phyloP scores from a whole-genome alignment of 2,329 filamentous ascomycete genomes.

The Akanthomyces uredinophilus region DNA sequence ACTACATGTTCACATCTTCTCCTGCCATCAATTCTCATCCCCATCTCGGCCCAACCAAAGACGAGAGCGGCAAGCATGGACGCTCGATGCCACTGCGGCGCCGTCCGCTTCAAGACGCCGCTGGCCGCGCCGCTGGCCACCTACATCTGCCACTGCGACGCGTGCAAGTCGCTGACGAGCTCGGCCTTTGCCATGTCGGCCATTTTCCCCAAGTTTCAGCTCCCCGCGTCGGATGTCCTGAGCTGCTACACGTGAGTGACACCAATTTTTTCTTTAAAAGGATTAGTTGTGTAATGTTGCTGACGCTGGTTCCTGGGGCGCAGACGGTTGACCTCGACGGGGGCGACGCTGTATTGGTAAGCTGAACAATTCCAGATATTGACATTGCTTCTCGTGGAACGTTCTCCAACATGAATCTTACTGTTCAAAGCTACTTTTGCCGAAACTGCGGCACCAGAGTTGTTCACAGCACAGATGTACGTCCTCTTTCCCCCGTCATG shows the following conservation, averaged over 20 bases:
- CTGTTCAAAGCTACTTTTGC: constrained; percentile 52
- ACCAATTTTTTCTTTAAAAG: too few relatives aligned
- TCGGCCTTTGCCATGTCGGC: constrained; percentile 65
- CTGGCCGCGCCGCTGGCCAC: constrained; percentile 54
- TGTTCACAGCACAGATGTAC: constrained; percentile 55
- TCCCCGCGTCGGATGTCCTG: constrained; percentile 45
- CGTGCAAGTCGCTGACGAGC: constrained; percentile 60
- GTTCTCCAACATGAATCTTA: constrained; percentile 21
- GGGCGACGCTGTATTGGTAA: constrained; percentile 54
- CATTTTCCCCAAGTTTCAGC: constrained; percentile 61
- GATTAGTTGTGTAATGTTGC: too few relatives aligned
- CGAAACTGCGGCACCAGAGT: constrained; percentile 60
- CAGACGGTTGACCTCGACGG: constrained; percentile 54
- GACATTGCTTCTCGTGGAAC: too few relatives aligned
- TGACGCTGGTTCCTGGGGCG: too few relatives aligned
- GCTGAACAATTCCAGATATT: constrained; percentile 14
- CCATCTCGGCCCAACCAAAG: too few relatives aligned
- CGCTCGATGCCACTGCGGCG: constrained; percentile 59
- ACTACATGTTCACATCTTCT: too few relatives aligned
- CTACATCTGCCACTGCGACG: constrained; percentile 66
- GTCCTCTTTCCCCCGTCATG: constrained; percentile 20
- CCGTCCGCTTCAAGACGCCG: constrained; percentile 58
- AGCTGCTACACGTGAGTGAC: constrained; percentile 50
- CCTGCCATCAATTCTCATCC: too few relatives aligned
- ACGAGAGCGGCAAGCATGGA: constrained; percentile 40